Evolutionary conservation across 331 rosid species (phyloP), one percentile per base, ranked within the genome.

Genomic region (Cydonia oblonga): DNA sequence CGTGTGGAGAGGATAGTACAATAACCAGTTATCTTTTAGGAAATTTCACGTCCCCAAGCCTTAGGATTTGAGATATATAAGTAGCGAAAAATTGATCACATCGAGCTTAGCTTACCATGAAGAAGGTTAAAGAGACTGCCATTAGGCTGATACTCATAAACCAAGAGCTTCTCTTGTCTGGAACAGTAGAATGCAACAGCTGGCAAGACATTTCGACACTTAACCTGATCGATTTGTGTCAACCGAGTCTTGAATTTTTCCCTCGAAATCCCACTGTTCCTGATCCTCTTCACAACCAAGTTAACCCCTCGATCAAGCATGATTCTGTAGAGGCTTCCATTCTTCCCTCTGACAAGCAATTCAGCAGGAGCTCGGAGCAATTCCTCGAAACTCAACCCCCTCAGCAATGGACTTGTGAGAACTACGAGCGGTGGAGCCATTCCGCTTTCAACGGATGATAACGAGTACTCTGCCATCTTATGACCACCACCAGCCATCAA

Each of bases 221-320:
- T 86, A 56, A 63, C 83, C 49, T 75, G 74, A 42, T 80, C 83
- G 44, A 88, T 70, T 63, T 74, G 65, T 33, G 76, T 69, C 89
- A 90, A 82, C 77, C 90, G 87, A 58, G 38, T 66, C 66, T 74
- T 66, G 76, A 86, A 86, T 18, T 81, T 89, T 42, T 80, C 77
- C 30, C 76, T 82, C 6, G 90, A 82, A 62, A 88, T 82, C 26
- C 67, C 90, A 83, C 86, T 85, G 76, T 79, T 88, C 64, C 79
- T 88, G 80, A 90, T 85, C 79, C 96, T 88, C 84, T 88, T 86
- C 60, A 85, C 95, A 58, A 89, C 96, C 76, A 90, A 80, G 29
- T 44, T 5, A 62, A 77, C 79, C 65, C 89, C 87, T 61, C 72
- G 83, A 3, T 80, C 86, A 1, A 90, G 74, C 83, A 79, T 82